Evolutionary conservation across 2,329 filamentous ascomycete species (phyloP).

Genomic region (Ceratocystis lukuohia): DNA sequence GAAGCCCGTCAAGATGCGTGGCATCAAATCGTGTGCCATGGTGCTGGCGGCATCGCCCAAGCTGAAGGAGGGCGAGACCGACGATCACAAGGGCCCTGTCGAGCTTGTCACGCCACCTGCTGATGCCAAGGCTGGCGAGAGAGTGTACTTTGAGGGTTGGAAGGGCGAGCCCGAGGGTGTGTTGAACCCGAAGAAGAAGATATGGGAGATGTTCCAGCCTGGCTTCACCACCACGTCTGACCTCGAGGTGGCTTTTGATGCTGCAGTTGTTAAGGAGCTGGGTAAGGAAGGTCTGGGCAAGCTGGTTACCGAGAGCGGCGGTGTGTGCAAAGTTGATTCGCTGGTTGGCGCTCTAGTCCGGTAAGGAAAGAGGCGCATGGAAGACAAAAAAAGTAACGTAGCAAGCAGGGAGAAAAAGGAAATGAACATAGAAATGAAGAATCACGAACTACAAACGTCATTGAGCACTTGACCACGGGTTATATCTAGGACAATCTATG

Average conservation of each 20-base stretch:
- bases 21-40: slow-evolving; percentile 68
- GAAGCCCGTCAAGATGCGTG: slow-evolving; percentile 98
- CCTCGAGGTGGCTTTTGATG: slow-evolving; percentile 79
- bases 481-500: not conserved
- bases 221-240: slow-evolving; percentile 80
- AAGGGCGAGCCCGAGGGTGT: slow-evolving; percentile 82
- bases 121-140: slow-evolving; percentile 67
- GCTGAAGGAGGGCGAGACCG: slow-evolving; percentile 65
- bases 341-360: slow-evolving; percentile 71
- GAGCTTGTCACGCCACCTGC: slow-evolving; percentile 79
- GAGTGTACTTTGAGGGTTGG: slow-evolving; percentile 90
- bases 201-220: slow-evolving; percentile 94
- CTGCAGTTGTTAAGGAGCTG: slow-evolving; percentile 59
- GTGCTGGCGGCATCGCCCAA: slow-evolving; percentile 87
- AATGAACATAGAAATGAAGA: not conserved
- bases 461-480: not conserved
- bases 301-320: slow-evolving; percentile 64
- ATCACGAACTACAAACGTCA: not conserved
- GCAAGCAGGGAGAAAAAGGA: not conserved
- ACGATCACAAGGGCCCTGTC: slow-evolving; percentile 77
- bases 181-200: slow-evolving; percentile 98
- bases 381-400: not conserved
- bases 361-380: slow-evolving; percentile 34
- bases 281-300: slow-evolving; percentile 54
- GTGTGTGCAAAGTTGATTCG: slow-evolving; percentile 68